phyloP scores from a whole-genome alignment of 2,329 filamentous ascomycete genomes.

The Aplosporella prunicola region DNA sequence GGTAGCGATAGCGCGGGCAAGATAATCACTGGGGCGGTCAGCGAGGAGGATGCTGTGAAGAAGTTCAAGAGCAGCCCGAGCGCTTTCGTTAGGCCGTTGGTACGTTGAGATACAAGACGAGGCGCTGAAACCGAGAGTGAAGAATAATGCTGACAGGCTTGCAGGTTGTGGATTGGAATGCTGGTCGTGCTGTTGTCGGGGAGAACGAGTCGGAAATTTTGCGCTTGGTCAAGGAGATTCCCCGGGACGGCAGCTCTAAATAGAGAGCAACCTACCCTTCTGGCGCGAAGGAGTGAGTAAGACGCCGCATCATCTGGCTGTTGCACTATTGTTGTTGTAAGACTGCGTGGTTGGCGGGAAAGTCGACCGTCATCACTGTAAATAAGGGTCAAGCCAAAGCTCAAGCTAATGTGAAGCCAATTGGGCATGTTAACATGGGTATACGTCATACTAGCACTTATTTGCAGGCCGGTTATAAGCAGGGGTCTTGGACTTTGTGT shows the following conservation, averaged over 20 bases:
- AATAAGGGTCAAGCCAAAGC: not conserved
- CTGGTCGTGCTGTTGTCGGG: constrained; percentile 67
- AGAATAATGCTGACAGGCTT: not conserved
- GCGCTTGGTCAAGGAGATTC: constrained; percentile 59
- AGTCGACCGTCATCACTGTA: no score
- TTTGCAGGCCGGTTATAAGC: no score
- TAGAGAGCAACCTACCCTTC: not conserved
- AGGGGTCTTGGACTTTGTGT: no score
- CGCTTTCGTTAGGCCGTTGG: constrained; percentile 66
- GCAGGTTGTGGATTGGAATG: constrained; percentile 77
- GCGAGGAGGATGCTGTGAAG: constrained; percentile 68
- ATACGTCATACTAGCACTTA: not conserved
- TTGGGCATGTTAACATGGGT: not conserved
- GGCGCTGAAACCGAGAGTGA: not conserved
- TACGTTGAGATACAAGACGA: constrained; percentile 34
- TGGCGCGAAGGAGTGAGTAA: not conserved
- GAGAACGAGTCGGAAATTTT: constrained; percentile 84
- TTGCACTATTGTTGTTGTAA: no score
- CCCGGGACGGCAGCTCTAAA: constrained; percentile 27
- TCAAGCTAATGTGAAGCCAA: constrained; percentile 1
- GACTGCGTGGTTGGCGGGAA: not conserved
- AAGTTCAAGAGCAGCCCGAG: constrained; percentile 62
- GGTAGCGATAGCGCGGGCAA: constrained; percentile 52
- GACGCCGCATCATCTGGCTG: no score
- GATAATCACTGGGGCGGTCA: constrained; percentile 64